Conservation (phyloP, 257 asterid genomes). For the Salvia splendens region DNA sequence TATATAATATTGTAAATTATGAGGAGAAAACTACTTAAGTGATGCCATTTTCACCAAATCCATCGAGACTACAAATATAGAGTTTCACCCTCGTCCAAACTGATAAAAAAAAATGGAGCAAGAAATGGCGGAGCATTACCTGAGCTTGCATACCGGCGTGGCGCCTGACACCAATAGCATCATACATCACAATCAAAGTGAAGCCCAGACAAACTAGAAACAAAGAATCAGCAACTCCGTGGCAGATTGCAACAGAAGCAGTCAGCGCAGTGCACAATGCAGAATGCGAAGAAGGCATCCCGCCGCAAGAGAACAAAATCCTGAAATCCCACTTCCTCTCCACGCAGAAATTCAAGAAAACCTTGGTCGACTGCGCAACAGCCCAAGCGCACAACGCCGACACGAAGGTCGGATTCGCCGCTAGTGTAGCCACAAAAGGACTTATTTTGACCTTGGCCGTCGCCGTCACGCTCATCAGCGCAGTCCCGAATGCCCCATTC, state of each 20-base stretch:
- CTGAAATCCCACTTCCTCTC: slow-evolving; percentile 85
- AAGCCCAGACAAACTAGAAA: slow-evolving; percentile 90
- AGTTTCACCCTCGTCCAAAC: no score
- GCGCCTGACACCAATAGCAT: slow-evolving; percentile 85
- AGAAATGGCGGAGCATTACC: slow-evolving; percentile 39
- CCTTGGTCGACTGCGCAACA: slow-evolving; percentile 69
- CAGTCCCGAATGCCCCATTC: slow-evolving; percentile 65
- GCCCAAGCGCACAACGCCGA: slow-evolving; percentile 76
- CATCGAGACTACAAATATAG: neutral
- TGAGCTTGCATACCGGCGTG: slow-evolving; percentile 96
- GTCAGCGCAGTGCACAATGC: slow-evolving; percentile 91
- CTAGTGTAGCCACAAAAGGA: slow-evolving; percentile 73
- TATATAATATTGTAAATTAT: neutral
- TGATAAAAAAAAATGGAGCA: neutral
- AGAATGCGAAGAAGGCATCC: slow-evolving; percentile 87
- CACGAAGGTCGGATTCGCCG: slow-evolving; percentile 80
- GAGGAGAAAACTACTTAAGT: neutral
- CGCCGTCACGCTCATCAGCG: slow-evolving; percentile 71
- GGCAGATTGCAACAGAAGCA: slow-evolving; percentile 81
- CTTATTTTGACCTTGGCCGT: slow-evolving; percentile 83
- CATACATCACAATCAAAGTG: slow-evolving; percentile 89
- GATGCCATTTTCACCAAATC: slow-evolving; percentile 2
- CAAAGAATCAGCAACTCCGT: slow-evolving; percentile 84
- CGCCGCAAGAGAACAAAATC: slow-evolving; percentile 80
- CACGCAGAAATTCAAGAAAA: slow-evolving; percentile 73